phyloP scores from a whole-genome alignment of 495 filamentous ascomycete genomes.

The Lophium mytilinum region DNA sequence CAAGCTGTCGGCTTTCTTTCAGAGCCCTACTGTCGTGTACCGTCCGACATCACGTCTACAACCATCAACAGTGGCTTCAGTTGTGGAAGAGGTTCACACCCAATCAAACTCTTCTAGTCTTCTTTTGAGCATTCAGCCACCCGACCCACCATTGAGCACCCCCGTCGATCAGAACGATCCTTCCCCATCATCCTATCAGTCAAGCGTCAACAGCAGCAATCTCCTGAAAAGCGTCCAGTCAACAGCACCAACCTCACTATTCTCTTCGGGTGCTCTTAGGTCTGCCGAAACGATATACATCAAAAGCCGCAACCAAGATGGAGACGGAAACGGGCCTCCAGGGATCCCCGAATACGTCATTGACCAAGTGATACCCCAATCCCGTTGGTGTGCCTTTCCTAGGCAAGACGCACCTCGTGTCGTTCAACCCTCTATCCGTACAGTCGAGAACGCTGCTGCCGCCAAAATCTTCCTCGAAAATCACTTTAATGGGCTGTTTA shows the following conservation, averaged over 20 bases:
- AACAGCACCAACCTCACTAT: slow-evolving; percentile 24
- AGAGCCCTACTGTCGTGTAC: slow-evolving; percentile 47
- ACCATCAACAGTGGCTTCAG: slow-evolving; percentile 28
- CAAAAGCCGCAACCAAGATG: slow-evolving; percentile 2
- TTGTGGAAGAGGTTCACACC: not conserved
- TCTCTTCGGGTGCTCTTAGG: slow-evolving; percentile 16
- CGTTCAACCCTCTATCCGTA: slow-evolving; percentile 55
- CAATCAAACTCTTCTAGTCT: not conserved
- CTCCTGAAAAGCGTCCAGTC: slow-evolving; percentile 12
- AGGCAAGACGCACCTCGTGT: slow-evolving; percentile 35
- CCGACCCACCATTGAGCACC: not conserved
- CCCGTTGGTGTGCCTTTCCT: slow-evolving; percentile 22
- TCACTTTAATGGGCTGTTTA: slow-evolving; percentile 61
- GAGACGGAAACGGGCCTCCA: slow-evolving; percentile 5
- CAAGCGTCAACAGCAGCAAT: slow-evolving; percentile 9
- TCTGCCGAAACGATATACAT: slow-evolving; percentile 15
- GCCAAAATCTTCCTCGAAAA: slow-evolving; percentile 85
- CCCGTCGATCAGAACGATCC: slow-evolving; percentile 27
- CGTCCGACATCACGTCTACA: slow-evolving; percentile 40
- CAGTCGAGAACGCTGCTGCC: slow-evolving; percentile 66
- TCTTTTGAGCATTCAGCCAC: not conserved
- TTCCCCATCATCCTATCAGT: slow-evolving; percentile 16
- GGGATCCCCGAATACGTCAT: slow-evolving; percentile 18
- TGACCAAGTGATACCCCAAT: slow-evolving; percentile 36
- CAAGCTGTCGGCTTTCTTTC: slow-evolving; percentile 44